Conservation (phyloP, 257 asterid genomes). For the Solanum tacnaense region DNA sequence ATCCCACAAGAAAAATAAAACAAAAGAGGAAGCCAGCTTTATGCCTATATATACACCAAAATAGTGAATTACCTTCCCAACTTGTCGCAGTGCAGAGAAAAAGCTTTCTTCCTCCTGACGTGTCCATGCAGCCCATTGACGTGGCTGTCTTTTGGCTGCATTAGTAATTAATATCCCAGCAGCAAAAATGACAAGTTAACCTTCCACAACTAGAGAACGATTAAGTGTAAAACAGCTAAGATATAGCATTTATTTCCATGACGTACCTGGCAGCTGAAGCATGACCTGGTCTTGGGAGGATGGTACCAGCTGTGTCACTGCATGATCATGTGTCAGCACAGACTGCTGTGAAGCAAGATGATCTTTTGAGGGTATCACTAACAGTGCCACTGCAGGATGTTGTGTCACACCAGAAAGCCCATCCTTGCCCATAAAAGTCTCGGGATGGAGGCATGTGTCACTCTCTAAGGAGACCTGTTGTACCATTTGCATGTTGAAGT, state of each 20-base stretch:
- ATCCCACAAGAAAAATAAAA: neutral
- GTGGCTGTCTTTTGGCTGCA: constrained; percentile 70
- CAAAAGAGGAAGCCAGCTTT: neutral
- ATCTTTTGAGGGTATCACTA: constrained; percentile 36
- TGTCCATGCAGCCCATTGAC: constrained; percentile 99
- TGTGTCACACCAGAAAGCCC: constrained; percentile 28
- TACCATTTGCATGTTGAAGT: constrained; percentile 39
- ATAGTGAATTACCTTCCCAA: constrained; percentile 72
- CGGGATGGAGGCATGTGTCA: constrained; percentile 32
- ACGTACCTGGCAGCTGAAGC: constrained; percentile 45
- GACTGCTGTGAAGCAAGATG: constrained; percentile 36
- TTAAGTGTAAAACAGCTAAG: neutral
- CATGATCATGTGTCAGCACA: constrained; percentile 1
- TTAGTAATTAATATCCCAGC: constrained; percentile 6
- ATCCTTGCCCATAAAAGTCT: constrained; percentile 34
- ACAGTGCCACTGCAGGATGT: neutral
- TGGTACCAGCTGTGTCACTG: constrained; percentile 4
- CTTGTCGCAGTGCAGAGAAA: constrained; percentile 87
- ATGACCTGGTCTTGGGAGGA: constrained; percentile 45
- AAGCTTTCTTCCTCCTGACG: constrained; percentile 97
- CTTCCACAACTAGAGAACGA: neutral
- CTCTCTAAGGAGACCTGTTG: constrained; percentile 41
- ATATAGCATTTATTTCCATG: constrained; percentile 1
- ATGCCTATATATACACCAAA: constrained; percentile 5
- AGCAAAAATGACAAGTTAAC: neutral